Conservation (phyloP, 2,329 filamentous ascomycete species). For the Fonsecaea multimorphosa region DNA sequence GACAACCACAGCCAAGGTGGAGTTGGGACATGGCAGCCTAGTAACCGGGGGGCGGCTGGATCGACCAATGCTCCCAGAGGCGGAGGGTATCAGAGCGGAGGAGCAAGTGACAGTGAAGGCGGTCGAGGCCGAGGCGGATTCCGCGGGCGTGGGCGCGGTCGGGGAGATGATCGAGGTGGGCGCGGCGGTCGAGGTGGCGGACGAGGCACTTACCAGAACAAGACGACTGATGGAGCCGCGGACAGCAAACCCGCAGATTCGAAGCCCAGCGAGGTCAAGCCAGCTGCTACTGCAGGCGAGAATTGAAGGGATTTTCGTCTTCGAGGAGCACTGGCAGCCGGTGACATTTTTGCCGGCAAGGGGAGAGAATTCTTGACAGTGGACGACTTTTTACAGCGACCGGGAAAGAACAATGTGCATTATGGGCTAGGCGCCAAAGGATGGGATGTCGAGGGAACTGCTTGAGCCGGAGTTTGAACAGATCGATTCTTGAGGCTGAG, state of each 20-base stretch:
- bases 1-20: conserved; percentile 48
- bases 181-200: conserved; percentile 63
- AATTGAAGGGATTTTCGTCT: conserved; percentile 21
- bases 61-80: conserved; percentile 61
- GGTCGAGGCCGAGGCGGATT: conserved; percentile 65
- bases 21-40: conserved; percentile 62
- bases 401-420: conserved; percentile 31
- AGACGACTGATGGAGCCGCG: conserved; percentile 62
- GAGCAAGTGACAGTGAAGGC: conserved; percentile 76
- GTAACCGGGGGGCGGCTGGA: conserved; percentile 68
- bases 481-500: conserved; percentile 14
- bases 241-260: conserved; percentile 43
- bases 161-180: conserved; percentile 62
- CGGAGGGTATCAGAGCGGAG: conserved; percentile 84
- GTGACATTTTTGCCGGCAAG: conserved; percentile 13
- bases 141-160: conserved; percentile 64
- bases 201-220: conserved; percentile 65
- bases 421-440: conserved; percentile 34
- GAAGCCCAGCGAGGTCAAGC: conserved; percentile 45
- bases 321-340: conserved; percentile 5
- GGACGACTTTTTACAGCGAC: conserved; percentile 23
- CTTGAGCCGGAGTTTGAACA: conserved; percentile 27
- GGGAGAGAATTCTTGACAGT: conserved; percentile 14
- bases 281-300: conserved; percentile 27
- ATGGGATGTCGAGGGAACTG: conserved; percentile 21